Conservation (phyloP, 2,329 filamentous ascomycete genomes). For the Xylariaceae sp. region DNA sequence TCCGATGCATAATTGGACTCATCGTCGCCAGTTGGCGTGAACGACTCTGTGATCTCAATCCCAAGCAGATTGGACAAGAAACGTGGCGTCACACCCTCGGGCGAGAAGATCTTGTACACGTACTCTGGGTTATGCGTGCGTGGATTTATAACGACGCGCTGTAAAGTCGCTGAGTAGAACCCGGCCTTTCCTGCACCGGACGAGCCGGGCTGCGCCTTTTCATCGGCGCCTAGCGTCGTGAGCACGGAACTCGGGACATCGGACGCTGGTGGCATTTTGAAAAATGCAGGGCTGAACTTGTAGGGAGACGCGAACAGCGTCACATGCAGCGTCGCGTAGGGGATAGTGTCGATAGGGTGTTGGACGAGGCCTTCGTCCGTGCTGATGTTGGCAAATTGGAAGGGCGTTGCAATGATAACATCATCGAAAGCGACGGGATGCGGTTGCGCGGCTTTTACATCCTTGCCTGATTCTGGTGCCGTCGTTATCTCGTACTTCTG, state of each 20-base stretch:
- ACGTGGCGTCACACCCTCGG: conserved; percentile 56
- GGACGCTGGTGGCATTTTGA: conserved; percentile 66
- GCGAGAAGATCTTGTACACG: conserved; percentile 71
- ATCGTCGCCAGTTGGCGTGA: conserved; percentile 36
- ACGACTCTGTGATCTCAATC: conserved; percentile 52
- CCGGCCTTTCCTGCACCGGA: conserved; percentile 73
- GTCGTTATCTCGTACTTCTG: conserved; percentile 56
- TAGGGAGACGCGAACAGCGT: conserved; percentile 85
- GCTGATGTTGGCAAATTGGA: conserved; percentile 78
- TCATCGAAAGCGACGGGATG: conserved; percentile 72
- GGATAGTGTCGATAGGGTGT: conserved; percentile 74
- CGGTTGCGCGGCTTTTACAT: conserved; percentile 34
- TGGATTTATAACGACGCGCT: conserved; percentile 70
- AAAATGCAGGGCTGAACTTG: conserved; percentile 73
- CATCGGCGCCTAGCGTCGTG: conserved; percentile 75
- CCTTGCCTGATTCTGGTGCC: conserved; percentile 24
- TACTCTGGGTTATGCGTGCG: conserved; percentile 60
- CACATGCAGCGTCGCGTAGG: conserved; percentile 86
- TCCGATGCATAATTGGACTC: conserved; percentile 38
- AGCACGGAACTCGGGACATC: conserved; percentile 76
- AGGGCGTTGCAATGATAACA: conserved; percentile 82
- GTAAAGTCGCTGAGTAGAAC: conserved; percentile 86
- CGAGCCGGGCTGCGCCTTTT: conserved; percentile 56
- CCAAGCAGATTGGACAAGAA: conserved; percentile 63
- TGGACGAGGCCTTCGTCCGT: conserved; percentile 61